A percentile compares a stretch with the other conserved stretches of the same genome.
Evolutionary conservation across 1,284 basidiomycete genomes (phyloP).

Genomic region (Leccinum angustisporum): DNA sequence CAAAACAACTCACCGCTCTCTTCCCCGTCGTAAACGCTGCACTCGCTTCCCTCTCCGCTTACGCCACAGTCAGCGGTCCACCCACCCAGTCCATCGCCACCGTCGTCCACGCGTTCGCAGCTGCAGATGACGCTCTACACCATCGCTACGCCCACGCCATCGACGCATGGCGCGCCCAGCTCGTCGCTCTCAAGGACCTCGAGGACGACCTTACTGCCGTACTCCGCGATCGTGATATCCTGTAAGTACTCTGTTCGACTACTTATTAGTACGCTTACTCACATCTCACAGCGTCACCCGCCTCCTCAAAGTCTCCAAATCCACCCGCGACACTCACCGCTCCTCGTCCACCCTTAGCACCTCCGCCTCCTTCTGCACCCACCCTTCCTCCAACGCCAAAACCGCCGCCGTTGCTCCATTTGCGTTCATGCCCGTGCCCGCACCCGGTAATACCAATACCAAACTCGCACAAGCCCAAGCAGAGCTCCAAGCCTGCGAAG

Average conservation of each 20-base stretch:
- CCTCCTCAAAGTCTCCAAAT: conserved; percentile 72
- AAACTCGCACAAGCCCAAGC: conserved; percentile 68
- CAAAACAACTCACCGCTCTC: conserved; percentile 54
- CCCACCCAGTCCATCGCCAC: conserved; percentile 50
- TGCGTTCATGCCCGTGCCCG: not conserved
- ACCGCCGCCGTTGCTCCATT: conserved; percentile 24
- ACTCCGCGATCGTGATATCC: conserved; percentile 61
- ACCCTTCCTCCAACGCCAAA: conserved; percentile 30
- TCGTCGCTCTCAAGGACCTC: conserved; percentile 47
- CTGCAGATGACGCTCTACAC: conserved; percentile 66
- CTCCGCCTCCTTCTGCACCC: conserved; percentile 38
- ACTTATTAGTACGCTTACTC: no score
- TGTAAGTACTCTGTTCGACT: no score
- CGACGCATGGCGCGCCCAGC: conserved; percentile 63
- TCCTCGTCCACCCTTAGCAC: conserved; percentile 29
- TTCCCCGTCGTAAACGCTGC: conserved; percentile 61
- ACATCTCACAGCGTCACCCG: conserved; percentile 52
- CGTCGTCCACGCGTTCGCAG: conserved; percentile 57
- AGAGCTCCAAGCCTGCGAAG: conserved; percentile 76
- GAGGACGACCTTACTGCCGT: conserved; percentile 72
- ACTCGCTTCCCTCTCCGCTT: conserved; percentile 67
- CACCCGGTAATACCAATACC: conserved; percentile 25
- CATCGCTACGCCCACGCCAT: conserved; percentile 54
- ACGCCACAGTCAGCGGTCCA: conserved; percentile 59
- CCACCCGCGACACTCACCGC: conserved; percentile 43